Base-by-base conservation (phyloP, 331 rosid genomes). In the Rosa hybrid region DNA sequence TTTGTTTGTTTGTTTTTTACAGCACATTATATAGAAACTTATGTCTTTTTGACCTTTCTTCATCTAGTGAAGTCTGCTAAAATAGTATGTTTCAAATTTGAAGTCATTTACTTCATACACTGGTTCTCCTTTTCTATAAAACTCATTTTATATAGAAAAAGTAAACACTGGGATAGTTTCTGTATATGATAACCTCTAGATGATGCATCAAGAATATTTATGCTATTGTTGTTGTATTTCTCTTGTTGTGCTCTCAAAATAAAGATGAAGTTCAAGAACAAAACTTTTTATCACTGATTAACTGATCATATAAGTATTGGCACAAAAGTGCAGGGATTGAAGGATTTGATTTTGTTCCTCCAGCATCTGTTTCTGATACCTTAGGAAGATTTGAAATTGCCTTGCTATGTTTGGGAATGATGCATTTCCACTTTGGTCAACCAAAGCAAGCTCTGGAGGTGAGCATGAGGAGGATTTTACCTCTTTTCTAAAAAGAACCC, bases 261-360 rank as follows among this genome's bases (percentile, higher is more conserved):
- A 34, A 64, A 30, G n/a, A 13, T 14, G 45, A 2, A 25, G 48
- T 25, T 72, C 9, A 60, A 46, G 79, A 65, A 27, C 41, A 34
- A 64, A 59, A 60, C 51, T 45, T 71, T 82, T 75, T 71, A 45
- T 59, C 72, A 53, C 62, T 75, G 56, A 80, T 81, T 62, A 86
- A 83, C 84, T 84, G 73, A 85, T 86, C 82, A 77, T 68, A 62
- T 83, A 81, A 80, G 80, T 84, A 65, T 82, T 86, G 87, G 87
- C 56, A 82, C 88, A 86, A 91, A 89, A 95, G 99, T 91, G 97
- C 99, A 95, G 99, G 99, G 97, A 91, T 91, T 30, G 98, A 95
- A 89, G 99, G 99, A 90, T 86, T 87, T 86, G 99, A 93, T 85
- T 87, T 82, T 73, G 84, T 89, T 81, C 91, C 98, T 84, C 89